Conservation (phyloP, 441 rosid species). For the Melastoma candidum region DNA sequence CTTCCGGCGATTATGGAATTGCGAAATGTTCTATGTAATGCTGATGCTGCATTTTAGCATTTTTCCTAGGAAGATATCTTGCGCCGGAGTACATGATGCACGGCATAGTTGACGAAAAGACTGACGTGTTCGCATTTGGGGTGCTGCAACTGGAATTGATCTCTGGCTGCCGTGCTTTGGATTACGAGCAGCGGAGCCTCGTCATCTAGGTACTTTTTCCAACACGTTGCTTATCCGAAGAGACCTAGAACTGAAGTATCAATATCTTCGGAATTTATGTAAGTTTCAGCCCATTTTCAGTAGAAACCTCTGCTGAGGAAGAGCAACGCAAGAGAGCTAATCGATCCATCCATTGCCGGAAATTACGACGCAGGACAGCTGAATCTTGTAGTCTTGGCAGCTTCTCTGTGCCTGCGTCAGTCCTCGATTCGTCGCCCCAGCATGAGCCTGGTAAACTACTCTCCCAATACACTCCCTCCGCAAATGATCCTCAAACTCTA, state of each 20-base stretch:
- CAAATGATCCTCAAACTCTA: too few species aligned
- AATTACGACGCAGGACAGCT: slow-evolving; percentile 39
- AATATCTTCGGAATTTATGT: neutral
- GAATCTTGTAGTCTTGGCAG: slow-evolving; percentile 56
- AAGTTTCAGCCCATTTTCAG: neutral
- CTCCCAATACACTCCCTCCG: neutral
- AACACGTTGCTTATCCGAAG: neutral
- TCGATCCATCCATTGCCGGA: slow-evolving; percentile 48
- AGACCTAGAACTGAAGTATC: neutral
- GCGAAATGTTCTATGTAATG: neutral
- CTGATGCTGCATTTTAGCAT: neutral
- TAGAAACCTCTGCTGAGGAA: slow-evolving; percentile 25
- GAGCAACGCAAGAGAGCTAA: slow-evolving; percentile 49
- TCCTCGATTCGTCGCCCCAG: slow-evolving; percentile 63
- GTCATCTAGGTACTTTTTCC: slow-evolving; percentile 9
- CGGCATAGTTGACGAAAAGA: slow-evolving; percentile 20
- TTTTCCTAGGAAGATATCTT: slow-evolving; percentile 10
- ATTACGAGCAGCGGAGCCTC: slow-evolving; percentile 15
- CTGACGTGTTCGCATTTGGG: slow-evolving; percentile 16
- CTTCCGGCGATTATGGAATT: neutral
- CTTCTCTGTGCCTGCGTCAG: slow-evolving; percentile 56
- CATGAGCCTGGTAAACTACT: slow-evolving; percentile 17
- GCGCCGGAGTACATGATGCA: slow-evolving; percentile 21
- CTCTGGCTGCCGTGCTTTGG: slow-evolving; percentile 18
- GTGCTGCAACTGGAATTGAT: slow-evolving; percentile 19